Evolutionary conservation across 2,329 filamentous ascomycete genomes (phyloP), one percentile per base, ranked within the genome.

Genomic region (Hysterium pulicare): DNA sequence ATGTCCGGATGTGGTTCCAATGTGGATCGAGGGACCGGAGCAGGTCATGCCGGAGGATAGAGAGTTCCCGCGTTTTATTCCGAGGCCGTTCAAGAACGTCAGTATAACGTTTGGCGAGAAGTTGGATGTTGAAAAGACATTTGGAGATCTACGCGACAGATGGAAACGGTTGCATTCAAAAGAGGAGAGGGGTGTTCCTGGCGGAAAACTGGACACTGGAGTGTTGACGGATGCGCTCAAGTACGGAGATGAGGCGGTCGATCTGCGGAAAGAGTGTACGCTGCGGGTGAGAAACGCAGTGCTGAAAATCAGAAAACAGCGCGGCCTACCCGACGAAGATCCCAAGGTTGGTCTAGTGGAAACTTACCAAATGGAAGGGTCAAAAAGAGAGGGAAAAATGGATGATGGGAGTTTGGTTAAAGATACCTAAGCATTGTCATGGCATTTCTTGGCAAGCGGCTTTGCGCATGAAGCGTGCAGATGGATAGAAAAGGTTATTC

Each of bases 21-120:
- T 98, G 70, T 98, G 94, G 75, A 84, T 97, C 38, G 88, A 96
- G 58, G 93, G 93, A 21, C 86, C 87, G 13, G 86, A 96, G 61
- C 71, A 85, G 45, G 76, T 95, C 53, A 96, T 97, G 91, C 79
- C 87, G 57, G 91, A 97, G 67, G 77, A 83, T 44, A 79, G 93
- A 34, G 70, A 69, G 2, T 95, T 83, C 55, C 93, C 91, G 1
- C 81, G 88, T 10, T 93, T 88, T 58, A 55, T 95, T 11, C 93
- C 93, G 1, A 79, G 91, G 3, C 69, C 82, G 9, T 82, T 85
- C 39, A 84, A 87, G 53, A 77, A 75, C 5, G 74, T 95, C 38
- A 79, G 75, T 36, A 74, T 95, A 38, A 83, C 82, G 2, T 90
- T 95, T 64, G 93, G 93, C 17, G 82, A 91, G 44, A 79, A 79